Conservation (phyloP, 2,329 filamentous ascomycete genomes). For the Beauveria australis region DNA sequence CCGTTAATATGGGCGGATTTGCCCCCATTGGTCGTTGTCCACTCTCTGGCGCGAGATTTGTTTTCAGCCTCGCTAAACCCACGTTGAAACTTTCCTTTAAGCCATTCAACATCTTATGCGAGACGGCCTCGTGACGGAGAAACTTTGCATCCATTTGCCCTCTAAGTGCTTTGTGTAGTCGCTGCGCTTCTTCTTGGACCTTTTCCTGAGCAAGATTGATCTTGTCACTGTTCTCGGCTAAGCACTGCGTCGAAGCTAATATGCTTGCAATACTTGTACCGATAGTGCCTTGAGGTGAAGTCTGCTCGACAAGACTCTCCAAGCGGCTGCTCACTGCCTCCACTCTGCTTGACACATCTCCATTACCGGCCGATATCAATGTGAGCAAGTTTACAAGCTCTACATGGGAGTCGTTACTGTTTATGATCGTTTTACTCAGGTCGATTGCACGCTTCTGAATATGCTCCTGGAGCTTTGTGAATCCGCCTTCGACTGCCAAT, state of each 20-base stretch:
- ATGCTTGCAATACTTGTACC: not conserved
- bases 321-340: not conserved
- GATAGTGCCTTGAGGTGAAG: not conserved
- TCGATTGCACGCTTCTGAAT: not conserved
- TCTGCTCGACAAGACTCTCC: not conserved
- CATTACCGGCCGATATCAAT: not conserved
- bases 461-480: not conserved
- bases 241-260: not conserved
- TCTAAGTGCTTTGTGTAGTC: not conserved
- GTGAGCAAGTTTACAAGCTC: not conserved
- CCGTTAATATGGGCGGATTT: not conserved
- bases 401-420: not conserved
- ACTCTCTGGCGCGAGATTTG: not conserved
- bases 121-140: not conserved
- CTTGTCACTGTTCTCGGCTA: not conserved
- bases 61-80: not conserved
- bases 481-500: not conserved
- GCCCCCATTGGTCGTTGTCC: not conserved
- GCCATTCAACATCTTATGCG: not conserved
- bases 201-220: not conserved
- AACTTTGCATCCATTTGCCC: not conserved
- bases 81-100: not conserved
- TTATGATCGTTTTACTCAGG: not conserved
- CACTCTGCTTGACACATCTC: not conserved
- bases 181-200: not conserved